Conservation (phyloP, 169 alveolate genomes). For the Plasmodium fragile region DNA sequence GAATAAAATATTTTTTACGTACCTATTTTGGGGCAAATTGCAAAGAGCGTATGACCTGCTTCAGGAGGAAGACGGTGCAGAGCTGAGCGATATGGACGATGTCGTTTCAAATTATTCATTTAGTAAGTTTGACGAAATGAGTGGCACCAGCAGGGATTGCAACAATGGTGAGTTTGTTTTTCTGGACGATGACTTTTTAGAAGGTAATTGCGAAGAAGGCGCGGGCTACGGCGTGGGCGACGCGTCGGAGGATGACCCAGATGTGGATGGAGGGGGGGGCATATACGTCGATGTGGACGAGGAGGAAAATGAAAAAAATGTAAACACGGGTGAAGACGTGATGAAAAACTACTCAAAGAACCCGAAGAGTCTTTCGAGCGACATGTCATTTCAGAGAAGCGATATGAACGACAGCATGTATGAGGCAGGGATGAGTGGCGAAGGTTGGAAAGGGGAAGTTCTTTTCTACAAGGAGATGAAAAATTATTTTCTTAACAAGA, state of each 20-base stretch:
- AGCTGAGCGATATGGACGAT: conserved; percentile 40
- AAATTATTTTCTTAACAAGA: conserved; percentile 29
- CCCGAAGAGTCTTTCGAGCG: background rate
- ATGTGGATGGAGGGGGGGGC: conserved; percentile 29
- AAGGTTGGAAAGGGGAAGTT: background rate
- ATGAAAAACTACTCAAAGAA: background rate
- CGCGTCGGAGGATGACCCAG: conserved; percentile 12
- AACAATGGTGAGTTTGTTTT: background rate
- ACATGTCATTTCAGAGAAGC: background rate
- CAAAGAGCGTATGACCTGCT: conserved; percentile 20
- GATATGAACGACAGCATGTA: background rate
- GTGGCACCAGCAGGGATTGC: background rate
- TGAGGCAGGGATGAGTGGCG: background rate
- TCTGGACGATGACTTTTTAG: conserved; percentile 4
- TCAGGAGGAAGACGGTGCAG: conserved; percentile 20
- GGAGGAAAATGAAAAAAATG: conserved; percentile 4
- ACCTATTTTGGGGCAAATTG: conserved; percentile 33
- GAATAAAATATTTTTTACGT: conserved; percentile 33
- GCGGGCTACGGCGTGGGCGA: background rate
- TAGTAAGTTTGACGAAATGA: conserved; percentile 17
- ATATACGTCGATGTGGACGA: conserved; percentile 22
- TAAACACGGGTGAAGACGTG: background rate
- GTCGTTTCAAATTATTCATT: conserved; percentile 52
- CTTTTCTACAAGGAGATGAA: conserved; percentile 22
- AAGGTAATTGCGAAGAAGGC: background rate